These are phyloP conservation scores for Aureobasidium sp. DNA, from an alignment of 2,329 filamentous ascomycete species.

Conservation along the genomic window DNA sequence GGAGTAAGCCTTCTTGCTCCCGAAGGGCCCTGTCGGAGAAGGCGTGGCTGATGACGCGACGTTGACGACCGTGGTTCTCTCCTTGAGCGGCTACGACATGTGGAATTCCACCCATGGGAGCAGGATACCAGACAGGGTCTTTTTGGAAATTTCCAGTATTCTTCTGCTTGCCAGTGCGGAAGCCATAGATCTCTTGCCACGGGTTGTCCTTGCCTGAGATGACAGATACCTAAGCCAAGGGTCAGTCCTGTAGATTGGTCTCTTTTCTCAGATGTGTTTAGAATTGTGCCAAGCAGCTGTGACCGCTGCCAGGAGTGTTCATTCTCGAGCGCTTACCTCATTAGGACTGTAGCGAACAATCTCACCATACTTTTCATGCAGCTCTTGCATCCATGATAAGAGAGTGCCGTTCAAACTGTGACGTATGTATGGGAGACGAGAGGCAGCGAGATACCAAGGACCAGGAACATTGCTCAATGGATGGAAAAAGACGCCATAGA, in stretches of 20 bases:
- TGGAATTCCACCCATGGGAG: constrained; percentile 24
- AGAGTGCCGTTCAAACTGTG: constrained; percentile 23
- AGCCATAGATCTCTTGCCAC: constrained; percentile 38
- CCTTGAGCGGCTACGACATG: constrained; percentile 21
- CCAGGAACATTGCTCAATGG: constrained; percentile 34
- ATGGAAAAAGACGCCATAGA: constrained; percentile 34
- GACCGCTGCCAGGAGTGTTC: background rate
- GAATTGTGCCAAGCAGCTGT: background rate
- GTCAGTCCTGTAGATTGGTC: background rate
- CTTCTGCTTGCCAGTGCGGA: constrained; percentile 29
- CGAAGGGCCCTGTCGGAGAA: constrained; percentile 36
- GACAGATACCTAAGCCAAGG: constrained; percentile 28
- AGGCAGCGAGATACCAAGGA: constrained; percentile 26
- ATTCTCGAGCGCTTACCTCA: constrained; percentile 20
- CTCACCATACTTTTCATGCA: constrained; percentile 36
- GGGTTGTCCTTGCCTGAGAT: constrained; percentile 33
- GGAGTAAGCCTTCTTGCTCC: constrained; percentile 33
- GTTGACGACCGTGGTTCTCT: constrained; percentile 27
- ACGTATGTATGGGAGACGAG: constrained; percentile 27
- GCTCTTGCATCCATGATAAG: constrained; percentile 14
- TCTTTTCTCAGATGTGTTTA: background rate
- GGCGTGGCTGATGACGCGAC: constrained; percentile 32
- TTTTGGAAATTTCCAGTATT: constrained; percentile 30
- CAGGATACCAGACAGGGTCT: constrained; percentile 29
- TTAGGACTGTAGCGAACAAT: constrained; percentile 35